These are phyloP conservation scores for Cercospora canescens DNA, from an alignment of 2,329 filamentous ascomycete species.

Conservation along the genomic window DNA sequence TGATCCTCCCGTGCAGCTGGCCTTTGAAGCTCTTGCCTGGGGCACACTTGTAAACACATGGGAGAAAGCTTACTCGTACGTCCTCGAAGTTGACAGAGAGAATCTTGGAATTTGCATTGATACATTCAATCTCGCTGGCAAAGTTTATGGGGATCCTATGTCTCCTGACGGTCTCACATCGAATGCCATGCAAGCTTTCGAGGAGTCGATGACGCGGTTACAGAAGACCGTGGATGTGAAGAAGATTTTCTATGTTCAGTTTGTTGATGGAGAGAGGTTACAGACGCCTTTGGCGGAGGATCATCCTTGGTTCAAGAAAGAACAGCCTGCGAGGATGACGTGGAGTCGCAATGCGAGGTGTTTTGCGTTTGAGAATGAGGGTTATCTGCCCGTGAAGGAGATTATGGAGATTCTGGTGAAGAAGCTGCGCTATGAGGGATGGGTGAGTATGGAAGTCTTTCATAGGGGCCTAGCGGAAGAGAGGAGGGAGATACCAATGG, in stretches of 20 bases:
- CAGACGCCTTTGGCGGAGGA: slow-evolving; percentile 54
- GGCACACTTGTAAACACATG: slow-evolving; percentile 69
- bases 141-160: slow-evolving; percentile 69
- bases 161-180: slow-evolving; percentile 51
- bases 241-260: slow-evolving; percentile 74
- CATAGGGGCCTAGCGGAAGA: slow-evolving; percentile 36
- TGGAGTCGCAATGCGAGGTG: slow-evolving; percentile 77
- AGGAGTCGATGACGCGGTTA: slow-evolving; percentile 56
- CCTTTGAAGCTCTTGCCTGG: slow-evolving; percentile 73
- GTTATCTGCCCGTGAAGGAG: slow-evolving; percentile 64
- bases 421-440: slow-evolving; percentile 64
- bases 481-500: slow-evolving; percentile 12
- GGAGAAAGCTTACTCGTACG: slow-evolving; percentile 70
- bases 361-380: slow-evolving; percentile 61
- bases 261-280: slow-evolving; percentile 71
- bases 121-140: slow-evolving; percentile 73
- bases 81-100: slow-evolving; percentile 61
- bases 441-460: slow-evolving; percentile 72
- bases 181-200: slow-evolving; percentile 57
- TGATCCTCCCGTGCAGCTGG: slow-evolving; percentile 58
- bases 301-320: slow-evolving; percentile 59
- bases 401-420: slow-evolving; percentile 63
- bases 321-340: slow-evolving; percentile 67
- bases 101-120: slow-evolving; percentile 79
- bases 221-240: slow-evolving; percentile 55